phyloP scores from a whole-genome alignment of 768 basidiomycete species.

The Tylopilus cervinicoccineus region DNA sequence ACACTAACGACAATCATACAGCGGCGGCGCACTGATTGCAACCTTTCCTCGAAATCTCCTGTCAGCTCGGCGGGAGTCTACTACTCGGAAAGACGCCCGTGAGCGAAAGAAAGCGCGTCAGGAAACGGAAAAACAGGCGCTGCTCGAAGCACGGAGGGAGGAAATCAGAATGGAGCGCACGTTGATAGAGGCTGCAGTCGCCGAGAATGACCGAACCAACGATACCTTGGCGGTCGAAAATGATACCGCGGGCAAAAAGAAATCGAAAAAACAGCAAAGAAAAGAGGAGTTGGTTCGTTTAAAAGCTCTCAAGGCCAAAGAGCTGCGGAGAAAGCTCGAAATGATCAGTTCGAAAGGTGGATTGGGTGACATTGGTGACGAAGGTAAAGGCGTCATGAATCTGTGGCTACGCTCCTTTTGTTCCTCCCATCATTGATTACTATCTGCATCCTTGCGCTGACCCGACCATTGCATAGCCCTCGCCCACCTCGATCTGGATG shows the following conservation, averaged over 20 bases:
- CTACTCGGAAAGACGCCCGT: slow-evolving; percentile 81
- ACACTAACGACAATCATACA: slow-evolving; percentile 24
- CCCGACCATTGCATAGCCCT: slow-evolving; percentile 40
- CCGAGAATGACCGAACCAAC: slow-evolving; percentile 68
- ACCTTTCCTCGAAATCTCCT: slow-evolving; percentile 74
- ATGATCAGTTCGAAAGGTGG: slow-evolving; percentile 71
- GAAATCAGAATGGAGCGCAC: slow-evolving; percentile 71
- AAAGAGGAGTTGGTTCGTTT: slow-evolving; percentile 80
- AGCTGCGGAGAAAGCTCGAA: slow-evolving; percentile 73
- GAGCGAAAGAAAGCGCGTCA: slow-evolving; percentile 73
- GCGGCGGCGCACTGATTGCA: slow-evolving; percentile 60
- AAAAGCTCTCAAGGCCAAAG: slow-evolving; percentile 81
- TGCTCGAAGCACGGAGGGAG: slow-evolving; percentile 81
- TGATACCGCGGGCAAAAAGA: slow-evolving; percentile 61
- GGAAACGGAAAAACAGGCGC: slow-evolving; percentile 54
- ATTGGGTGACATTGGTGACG: slow-evolving; percentile 28
- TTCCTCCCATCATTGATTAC: background rate
- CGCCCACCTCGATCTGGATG: slow-evolving; percentile 76
- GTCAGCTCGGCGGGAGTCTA: slow-evolving; percentile 69
- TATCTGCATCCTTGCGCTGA: background rate
- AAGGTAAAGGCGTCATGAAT: slow-evolving; percentile 19
- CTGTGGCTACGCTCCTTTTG: background rate
- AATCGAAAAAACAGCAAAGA: slow-evolving; percentile 19
- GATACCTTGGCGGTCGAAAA: slow-evolving; percentile 19
- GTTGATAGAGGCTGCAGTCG: slow-evolving; percentile 60